Evolutionary conservation across 805 yeast species (phyloP), one percentile per base, ranked within the genome.

Genomic region (Candida berthetii): DNA sequence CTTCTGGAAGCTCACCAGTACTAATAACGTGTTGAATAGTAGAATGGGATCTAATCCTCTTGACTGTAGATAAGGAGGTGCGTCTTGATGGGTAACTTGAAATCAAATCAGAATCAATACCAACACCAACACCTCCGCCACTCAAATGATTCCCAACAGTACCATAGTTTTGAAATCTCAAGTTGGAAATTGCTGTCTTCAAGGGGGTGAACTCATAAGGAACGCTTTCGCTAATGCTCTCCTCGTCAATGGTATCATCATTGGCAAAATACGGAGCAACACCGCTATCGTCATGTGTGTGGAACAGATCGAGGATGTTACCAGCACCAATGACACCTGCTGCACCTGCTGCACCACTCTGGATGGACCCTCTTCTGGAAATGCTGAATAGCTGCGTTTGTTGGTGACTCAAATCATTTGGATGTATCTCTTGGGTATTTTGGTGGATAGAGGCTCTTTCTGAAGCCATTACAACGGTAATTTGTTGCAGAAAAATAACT

Each of bases 291-390:
- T 46, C 48, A 20, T 43, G 41, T n/a, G 54, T 44, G 8, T 47
- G 42, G 42, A 55, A 53, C 35, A 55, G 42, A 41, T 55, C 60
- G 15, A 55, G 33, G 31, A 55, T 52, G 28, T 52, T 51, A 20
- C 53, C 58, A 7, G 47, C 48, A 15, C 46, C 49, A 15, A 41
- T 25, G 31, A 43, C 44, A 13, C 40, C 34, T 13, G 34, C 13
- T 9, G 47, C 58, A 6, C 46, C 48, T 13, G 45, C 49, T 17
- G 39, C 44, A 14, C 41, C 36, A 20, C 50, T 47, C 28, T 42
- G 35, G 7, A 52, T 40, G 1, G 60, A 54, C 29, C 41, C 46
- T 18, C 55, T 44, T 43, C 58, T 49, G 7, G 48, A 33, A 45
- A 45, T 9, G 34, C 41, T 31, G 46, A 33, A 38, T 38, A 55